A percentile compares a stretch with the other conserved stretches of the same genome.
These are phyloP conservation scores for Raffaelea arxii DNA, from an alignment of 2,329 filamentous ascomycete species.

Conservation along the genomic window DNA sequence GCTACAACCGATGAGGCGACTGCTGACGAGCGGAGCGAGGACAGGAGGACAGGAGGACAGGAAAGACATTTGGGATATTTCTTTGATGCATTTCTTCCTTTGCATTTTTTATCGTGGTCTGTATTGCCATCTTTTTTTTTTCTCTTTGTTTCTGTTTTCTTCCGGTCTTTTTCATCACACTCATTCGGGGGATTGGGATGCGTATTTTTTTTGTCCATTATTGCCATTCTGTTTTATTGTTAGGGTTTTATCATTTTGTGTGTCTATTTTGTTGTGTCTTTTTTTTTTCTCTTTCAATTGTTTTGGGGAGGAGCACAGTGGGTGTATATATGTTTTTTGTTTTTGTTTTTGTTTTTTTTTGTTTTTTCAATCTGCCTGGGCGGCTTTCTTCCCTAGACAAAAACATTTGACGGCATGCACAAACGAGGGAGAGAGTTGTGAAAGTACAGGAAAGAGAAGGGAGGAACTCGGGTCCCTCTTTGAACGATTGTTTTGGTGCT, in stretches of 20 bases:
- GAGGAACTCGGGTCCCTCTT: too few relatives aligned
- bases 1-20: conserved; percentile 12
- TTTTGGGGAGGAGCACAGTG: too few relatives aligned
- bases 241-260: background rate
- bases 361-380: background rate
- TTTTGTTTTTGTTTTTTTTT: background rate
- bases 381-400: too few relatives aligned
- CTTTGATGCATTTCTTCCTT: background rate
- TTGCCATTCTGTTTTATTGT: background rate
- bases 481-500: too few relatives aligned
- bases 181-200: background rate
- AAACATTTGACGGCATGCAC: too few relatives aligned
- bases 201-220: background rate
- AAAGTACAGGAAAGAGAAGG: too few relatives aligned
- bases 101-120: too few relatives aligned
- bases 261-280: background rate
- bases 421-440: too few relatives aligned
- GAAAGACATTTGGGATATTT: background rate
- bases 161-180: background rate
- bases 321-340: background rate
- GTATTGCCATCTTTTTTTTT: too few relatives aligned
- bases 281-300: too few relatives aligned
- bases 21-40: background rate
- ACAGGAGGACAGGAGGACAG: background rate
- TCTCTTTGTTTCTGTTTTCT: background rate